Conservation (phyloP, 805 yeast species). For the Grigorovia humatica region DNA sequence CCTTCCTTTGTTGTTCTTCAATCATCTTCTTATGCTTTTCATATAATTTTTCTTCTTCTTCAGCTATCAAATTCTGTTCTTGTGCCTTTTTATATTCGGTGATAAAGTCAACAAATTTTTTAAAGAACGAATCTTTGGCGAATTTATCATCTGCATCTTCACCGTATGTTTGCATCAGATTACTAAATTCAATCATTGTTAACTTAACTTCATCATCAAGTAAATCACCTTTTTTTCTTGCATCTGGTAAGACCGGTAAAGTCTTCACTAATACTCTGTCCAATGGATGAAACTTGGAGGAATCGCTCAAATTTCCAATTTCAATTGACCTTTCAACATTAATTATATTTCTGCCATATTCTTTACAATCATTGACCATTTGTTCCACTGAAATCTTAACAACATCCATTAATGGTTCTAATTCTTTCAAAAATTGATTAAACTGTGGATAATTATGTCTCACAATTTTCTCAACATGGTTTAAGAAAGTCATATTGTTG, state of each 20-base stretch:
- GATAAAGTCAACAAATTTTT: slow-evolving; percentile 70
- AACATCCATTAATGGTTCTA: slow-evolving; percentile 42
- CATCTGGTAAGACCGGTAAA: slow-evolving; percentile 59
- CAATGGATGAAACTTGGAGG: slow-evolving; percentile 67
- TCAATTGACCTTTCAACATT: slow-evolving; percentile 68
- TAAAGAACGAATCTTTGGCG: slow-evolving; percentile 61
- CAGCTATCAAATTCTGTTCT: slow-evolving; percentile 65
- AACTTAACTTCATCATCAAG: slow-evolving; percentile 53
- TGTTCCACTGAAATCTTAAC: slow-evolving; percentile 77
- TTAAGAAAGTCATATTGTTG: slow-evolving; percentile 80
- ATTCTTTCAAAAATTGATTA: slow-evolving; percentile 68
- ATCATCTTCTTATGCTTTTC: slow-evolving; percentile 61
- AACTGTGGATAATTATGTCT: slow-evolving; percentile 75
- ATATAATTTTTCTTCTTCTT: slow-evolving; percentile 68
- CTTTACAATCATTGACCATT: slow-evolving; percentile 59
- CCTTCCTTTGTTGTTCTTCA: slow-evolving; percentile 27
- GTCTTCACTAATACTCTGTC: slow-evolving; percentile 61
- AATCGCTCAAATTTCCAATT: slow-evolving; percentile 78
- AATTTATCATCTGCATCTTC: slow-evolving; percentile 68
- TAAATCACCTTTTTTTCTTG: slow-evolving; percentile 57
- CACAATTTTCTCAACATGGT: slow-evolving; percentile 84
- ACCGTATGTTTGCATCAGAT: slow-evolving; percentile 77
- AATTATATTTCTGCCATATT: slow-evolving; percentile 47
- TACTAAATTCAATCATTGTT: slow-evolving; percentile 55
- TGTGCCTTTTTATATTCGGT: slow-evolving; percentile 72